phyloP scores from a whole-genome alignment of 2,329 filamentous ascomycete species.

The Trichoderma asperellum region DNA sequence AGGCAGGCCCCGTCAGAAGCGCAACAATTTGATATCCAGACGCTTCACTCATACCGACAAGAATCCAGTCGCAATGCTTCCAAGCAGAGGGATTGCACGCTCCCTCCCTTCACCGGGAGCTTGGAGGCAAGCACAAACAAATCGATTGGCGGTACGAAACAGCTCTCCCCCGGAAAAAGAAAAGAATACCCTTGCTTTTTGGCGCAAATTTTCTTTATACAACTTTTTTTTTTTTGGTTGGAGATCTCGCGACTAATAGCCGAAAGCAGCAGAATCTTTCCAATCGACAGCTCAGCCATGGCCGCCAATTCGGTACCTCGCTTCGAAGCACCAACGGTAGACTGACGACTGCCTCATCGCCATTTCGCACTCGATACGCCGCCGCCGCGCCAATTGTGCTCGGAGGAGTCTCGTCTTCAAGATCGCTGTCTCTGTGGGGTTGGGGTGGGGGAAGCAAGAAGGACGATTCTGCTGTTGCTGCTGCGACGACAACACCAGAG shows the following conservation, averaged over 20 bases:
- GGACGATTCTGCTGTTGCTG: constrained; percentile 32
- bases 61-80: constrained; percentile 46
- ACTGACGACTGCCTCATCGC: constrained; percentile 34
- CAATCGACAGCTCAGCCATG: constrained; percentile 41
- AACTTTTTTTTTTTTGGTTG: background rate
- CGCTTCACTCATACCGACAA: background rate
- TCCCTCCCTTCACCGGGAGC: constrained; percentile 43
- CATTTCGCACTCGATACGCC: constrained; percentile 33
- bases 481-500: constrained; percentile 32
- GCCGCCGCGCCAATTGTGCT: constrained; percentile 38
- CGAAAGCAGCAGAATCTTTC: constrained; percentile 32
- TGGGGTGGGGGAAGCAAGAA: constrained; percentile 42
- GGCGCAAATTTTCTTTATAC: constrained; percentile 16
- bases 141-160: constrained; percentile 37
- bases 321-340: constrained; percentile 34
- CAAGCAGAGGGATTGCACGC: constrained; percentile 50
- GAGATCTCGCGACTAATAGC: background rate
- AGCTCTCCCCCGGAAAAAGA: background rate
- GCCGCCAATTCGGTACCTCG: constrained; percentile 44
- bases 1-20: constrained; percentile 30
- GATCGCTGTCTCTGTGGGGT: constrained; percentile 44
- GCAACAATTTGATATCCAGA: constrained; percentile 28
- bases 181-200: background rate
- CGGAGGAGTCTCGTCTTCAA: constrained; percentile 39
- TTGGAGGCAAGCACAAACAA: constrained; percentile 38